Conservation (phyloP, 2,329 filamentous ascomycete genomes). For the Zymoseptoria pseudotritici region DNA sequence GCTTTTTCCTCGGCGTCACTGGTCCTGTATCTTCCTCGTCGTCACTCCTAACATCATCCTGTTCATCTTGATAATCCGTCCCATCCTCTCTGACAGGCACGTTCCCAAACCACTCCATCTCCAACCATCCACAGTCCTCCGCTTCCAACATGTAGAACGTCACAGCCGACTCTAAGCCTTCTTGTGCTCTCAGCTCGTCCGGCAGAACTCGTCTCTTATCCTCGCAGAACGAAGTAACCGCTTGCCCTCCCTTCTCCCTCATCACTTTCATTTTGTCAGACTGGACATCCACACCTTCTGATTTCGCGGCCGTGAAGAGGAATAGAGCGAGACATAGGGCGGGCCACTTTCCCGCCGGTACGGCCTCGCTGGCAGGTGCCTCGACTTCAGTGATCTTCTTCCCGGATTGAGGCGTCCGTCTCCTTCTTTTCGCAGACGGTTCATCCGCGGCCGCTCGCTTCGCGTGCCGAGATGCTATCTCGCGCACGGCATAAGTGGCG, state of each 20-base stretch:
- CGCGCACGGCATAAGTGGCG: slow-evolving; percentile 9
- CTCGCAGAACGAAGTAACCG: slow-evolving; percentile 3
- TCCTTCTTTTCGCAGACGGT: slow-evolving; percentile 5
- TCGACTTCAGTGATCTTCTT: background rate
- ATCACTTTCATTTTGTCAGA: slow-evolving; percentile 3
- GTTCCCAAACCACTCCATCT: slow-evolving; percentile 21
- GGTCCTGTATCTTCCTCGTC: slow-evolving; percentile 1
- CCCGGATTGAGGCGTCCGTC: slow-evolving; percentile 7
- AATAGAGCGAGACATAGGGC: slow-evolving; percentile 13
- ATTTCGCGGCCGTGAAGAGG: slow-evolving; percentile 7
- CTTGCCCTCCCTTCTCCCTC: slow-evolving; percentile 3
- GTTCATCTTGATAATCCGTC: slow-evolving; percentile 37
- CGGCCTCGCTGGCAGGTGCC: background rate
- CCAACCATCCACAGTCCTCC: slow-evolving; percentile 18
- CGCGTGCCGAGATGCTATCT: slow-evolving; percentile 8
- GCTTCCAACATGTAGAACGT: slow-evolving; percentile 17
- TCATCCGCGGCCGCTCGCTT: slow-evolving; percentile 1
- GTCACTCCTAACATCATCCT: slow-evolving; percentile 6
- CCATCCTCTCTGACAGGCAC: slow-evolving; percentile 6
- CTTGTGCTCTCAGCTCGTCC: slow-evolving; percentile 1
- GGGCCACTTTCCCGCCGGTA: slow-evolving; percentile 12
- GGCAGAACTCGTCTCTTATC: slow-evolving; percentile 1
- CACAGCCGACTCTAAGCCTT: slow-evolving; percentile 8
- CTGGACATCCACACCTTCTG: slow-evolving; percentile 6
- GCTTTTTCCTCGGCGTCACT: slow-evolving; percentile 10